Base-by-base conservation (phyloP, 2,329 filamentous ascomycete species). In the Fusarium domesticum region DNA sequence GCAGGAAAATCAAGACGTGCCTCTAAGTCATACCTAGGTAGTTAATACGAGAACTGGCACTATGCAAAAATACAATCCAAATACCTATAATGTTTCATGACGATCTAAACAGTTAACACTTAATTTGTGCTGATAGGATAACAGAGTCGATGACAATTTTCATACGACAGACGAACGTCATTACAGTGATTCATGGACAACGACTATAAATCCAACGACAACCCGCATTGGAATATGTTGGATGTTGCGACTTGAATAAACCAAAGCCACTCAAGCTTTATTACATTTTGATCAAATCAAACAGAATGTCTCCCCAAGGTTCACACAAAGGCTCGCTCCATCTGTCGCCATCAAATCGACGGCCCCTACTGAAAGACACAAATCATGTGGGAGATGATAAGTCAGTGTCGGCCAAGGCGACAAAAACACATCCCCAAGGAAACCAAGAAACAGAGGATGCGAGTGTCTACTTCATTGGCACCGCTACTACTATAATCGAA, bases 401-500 rank as follows among this genome's bases (percentile, higher is more conserved):
- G 15, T 39, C 50, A 11, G 37, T 50, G 16, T 37, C 41, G 23
- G 18, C 39, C 14, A 52, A 49, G 11, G 37, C 39, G 15, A 50
- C 36, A 19, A 53, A 56, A 17, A 46, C 47, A 25, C 53, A 56
- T 14, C 52, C 52, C 6, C 32, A 11, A 2, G 52, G 50, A 6
- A 47, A 33, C 25, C 36, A 46, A 35, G 40, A 35, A n/a, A 41
- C 43, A 19, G 47, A 56, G 34, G 37, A 58, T 36, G 52, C 45
- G 28, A 73, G 70, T 42, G 54, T 80, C 34, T 76, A 71, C 62
- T 80, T 80, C 56, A 71, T 80, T 33, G 77, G 77, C 15, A 81
- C 72, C 5, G 77, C 78, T 5, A 80, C 78, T 3, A 80, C 76
- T 0, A 67, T 81, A 31, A 62, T 80, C 10, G 71, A 78, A 59